These are phyloP conservation scores for Lathyrus aphaca DNA, from an alignment of 306 rosid species.

Conservation along the genomic window DNA sequence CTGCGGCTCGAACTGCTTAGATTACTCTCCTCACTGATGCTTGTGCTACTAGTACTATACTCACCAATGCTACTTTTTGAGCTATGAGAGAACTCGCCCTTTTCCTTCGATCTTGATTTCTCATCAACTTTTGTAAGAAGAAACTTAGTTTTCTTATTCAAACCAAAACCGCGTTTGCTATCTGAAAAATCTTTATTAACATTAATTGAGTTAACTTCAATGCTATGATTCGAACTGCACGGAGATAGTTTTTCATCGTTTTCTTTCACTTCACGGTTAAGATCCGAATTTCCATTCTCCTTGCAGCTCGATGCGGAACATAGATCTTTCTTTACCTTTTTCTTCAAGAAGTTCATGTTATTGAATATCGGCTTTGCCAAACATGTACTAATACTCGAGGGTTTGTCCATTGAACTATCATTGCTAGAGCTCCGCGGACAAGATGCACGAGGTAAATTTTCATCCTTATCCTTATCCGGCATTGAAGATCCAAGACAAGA, in stretches of 20 bases:
- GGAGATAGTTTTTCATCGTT: conserved; percentile 57
- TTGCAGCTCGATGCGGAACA: conserved; percentile 54
- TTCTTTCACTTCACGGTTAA: conserved; percentile 54
- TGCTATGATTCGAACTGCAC: conserved; percentile 53
- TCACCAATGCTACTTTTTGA: conserved; percentile 97
- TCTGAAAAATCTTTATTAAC: conserved; percentile 49
- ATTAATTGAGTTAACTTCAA: conserved; percentile 56
- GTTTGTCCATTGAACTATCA: conserved; percentile 57
- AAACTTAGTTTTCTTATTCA: conserved; percentile 57
- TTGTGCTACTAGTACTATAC: conserved; percentile 76
- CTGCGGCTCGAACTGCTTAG: conserved; percentile 74
- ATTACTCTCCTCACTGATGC: conserved; percentile 91
- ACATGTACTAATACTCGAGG: conserved; percentile 57
- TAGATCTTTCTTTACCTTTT: conserved; percentile 63
- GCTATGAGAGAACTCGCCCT: conserved; percentile 89
- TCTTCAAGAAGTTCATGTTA: conserved; percentile 67
- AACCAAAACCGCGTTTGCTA: conserved; percentile 51
- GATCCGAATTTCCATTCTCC: conserved; percentile 43
- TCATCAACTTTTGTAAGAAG: conserved; percentile 59
- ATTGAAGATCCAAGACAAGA: conserved; percentile 44
- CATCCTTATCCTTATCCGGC: conserved; percentile 49
- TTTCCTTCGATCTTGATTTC: conserved; percentile 83
- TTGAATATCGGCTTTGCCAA: conserved; percentile 62
- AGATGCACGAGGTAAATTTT: conserved; percentile 45
- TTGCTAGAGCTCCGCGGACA: conserved; percentile 54